Percentiles rank a stretch among this genome's conserved stretches.
These are phyloP conservation scores for Irpex sp. DNA, from an alignment of 1,284 basidiomycete genomes.

Conservation along the genomic window DNA sequence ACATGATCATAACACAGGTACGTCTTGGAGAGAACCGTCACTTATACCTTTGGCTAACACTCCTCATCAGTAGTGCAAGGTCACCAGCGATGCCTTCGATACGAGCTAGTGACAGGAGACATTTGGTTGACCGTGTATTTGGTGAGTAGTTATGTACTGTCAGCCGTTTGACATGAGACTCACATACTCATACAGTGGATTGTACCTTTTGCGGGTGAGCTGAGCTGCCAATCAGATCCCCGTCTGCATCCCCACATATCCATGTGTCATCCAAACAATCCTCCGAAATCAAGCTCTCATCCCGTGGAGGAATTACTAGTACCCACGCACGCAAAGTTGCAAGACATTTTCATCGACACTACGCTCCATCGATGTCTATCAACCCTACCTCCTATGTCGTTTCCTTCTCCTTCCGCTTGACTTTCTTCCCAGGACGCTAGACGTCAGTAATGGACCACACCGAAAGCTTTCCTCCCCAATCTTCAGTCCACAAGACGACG, in stretches of 20 bases:
- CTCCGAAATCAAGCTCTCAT: not conserved
- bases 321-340: not conserved
- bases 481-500: not conserved
- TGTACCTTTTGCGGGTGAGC: not conserved
- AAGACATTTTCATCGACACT: not conserved
- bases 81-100: not conserved
- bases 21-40: constrained; percentile 2
- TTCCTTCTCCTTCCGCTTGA: not conserved
- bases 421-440: not conserved
- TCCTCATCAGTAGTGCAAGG: not conserved
- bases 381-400: not conserved
- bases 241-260: not conserved
- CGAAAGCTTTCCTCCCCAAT: not conserved
- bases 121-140: not conserved
- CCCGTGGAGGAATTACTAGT: not conserved
- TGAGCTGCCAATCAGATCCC: not conserved
- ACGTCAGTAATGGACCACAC: not conserved
- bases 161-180: not conserved
- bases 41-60: not conserved
- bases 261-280: not conserved
- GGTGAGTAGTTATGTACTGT: not conserved
- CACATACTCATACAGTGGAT: not conserved
- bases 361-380: too few species aligned
- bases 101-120: not conserved
- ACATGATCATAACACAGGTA: constrained; percentile 8